These are phyloP conservation scores for Fraxinus pennsylvanica DNA, from an alignment of 257 asterid genomes.

Conservation along the genomic window DNA sequence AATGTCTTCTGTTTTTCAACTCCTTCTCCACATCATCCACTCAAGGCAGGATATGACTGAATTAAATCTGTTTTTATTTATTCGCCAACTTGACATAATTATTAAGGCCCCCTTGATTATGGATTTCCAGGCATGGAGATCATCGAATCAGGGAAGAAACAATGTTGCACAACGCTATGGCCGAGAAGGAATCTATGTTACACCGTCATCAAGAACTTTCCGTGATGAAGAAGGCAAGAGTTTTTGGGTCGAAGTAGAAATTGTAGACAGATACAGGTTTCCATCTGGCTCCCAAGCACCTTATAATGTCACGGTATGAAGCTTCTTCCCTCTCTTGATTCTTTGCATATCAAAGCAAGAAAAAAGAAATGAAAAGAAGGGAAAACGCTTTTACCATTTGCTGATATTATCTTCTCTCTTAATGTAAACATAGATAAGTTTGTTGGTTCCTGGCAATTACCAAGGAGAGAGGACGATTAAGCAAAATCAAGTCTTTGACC, in stretches of 20 bases:
- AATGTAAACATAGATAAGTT: slow-evolving; percentile 57
- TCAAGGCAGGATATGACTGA: slow-evolving; percentile 54
- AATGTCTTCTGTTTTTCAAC: slow-evolving; percentile 98
- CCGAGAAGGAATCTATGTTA: slow-evolving; percentile 83
- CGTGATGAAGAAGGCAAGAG: slow-evolving; percentile 98
- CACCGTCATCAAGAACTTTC: slow-evolving; percentile 85
- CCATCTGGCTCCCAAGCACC: slow-evolving; percentile 97
- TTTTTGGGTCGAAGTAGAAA: slow-evolving; percentile 91
- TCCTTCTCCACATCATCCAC: slow-evolving; percentile 97
- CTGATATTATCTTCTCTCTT: slow-evolving; percentile 4
- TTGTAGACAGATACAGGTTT: slow-evolving; percentile 70
- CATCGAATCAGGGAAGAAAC: slow-evolving; percentile 87
- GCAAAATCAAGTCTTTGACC: slow-evolving; percentile 58
- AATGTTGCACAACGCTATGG: slow-evolving; percentile 62
- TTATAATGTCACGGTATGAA: slow-evolving; percentile 82
- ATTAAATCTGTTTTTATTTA: slow-evolving; percentile 11
- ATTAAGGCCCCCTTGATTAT: slow-evolving; percentile 18
- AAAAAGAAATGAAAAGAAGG: no score
- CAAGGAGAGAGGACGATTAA: slow-evolving; percentile 92
- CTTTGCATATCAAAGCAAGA: background rate
- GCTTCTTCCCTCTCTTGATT: slow-evolving; percentile 9
- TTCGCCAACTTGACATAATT: slow-evolving; percentile 14
- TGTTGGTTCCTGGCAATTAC: slow-evolving; percentile 97
- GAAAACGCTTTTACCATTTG: slow-evolving; percentile 7
- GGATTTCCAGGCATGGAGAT: slow-evolving; percentile 79